Evolutionary conservation across 1,139 yeast genomes (phyloP), one percentile per base, ranked within the genome.

Genomic region (Geotrichum citri-aurantii): DNA sequence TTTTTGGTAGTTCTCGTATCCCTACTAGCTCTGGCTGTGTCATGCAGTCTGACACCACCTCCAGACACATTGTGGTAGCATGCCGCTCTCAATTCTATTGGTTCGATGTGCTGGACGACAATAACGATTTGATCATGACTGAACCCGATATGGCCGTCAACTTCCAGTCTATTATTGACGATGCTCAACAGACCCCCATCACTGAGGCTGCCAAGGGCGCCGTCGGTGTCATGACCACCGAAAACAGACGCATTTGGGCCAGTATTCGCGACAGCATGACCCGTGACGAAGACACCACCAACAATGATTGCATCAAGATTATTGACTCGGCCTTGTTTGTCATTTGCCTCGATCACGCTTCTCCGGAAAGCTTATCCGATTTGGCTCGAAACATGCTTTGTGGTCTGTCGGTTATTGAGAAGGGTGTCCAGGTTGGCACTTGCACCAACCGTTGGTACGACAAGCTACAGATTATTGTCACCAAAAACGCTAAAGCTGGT

Each of bases 371-470:
- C 59, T 77, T 86, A 62, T 79, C 86, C 14, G 87, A 86, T 61
- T 75, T 90, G 68, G 82, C 93, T 14, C 84, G 86, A 68, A 89
- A 90, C 69, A 86, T 88, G 87, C 81, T 90, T 54, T 90, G 97
- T 71, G 97, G 97, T 3, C 80, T 86, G 61, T 84, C 90, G n/a
- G 82, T 81, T 44, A 75, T 88, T 48, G 89, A 86, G 63, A 82
- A 87, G 66, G 97, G 96, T 67, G 84, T 89, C 55, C 97, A 91
- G 74, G 86, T 87, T 44, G 97, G 97, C 63, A 90, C 97, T 11
- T 90, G 97, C 74, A 88, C 96, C 47, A 91, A 91, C 73, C 79
- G 97, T 71, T 91, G 97, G 97, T 91, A 90, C 71, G 97, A 91
- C 73, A 91, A 91, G 74, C 76, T 91, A 64, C 97, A 91, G 73